phyloP scores from a whole-genome alignment of 2,329 filamentous ascomycete genomes.

The Triangularia setosa region DNA sequence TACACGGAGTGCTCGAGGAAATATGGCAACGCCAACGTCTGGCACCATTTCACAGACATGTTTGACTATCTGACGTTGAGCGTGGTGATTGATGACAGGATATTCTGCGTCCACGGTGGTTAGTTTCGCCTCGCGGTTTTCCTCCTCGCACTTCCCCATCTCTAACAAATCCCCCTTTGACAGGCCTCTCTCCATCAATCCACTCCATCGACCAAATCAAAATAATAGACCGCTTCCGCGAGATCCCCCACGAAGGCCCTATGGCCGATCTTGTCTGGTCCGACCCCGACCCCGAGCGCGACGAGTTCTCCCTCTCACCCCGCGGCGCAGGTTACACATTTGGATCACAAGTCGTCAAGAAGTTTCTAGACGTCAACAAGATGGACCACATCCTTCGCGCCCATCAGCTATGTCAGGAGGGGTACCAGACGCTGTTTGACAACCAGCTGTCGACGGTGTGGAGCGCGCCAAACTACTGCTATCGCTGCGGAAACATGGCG shows the following conservation, averaged over 20 bases:
- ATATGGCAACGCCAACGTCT: slow-evolving; percentile 97
- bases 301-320: slow-evolving; percentile 93
- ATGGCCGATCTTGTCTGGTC: slow-evolving; percentile 99
- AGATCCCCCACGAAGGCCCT: slow-evolving; percentile 96
- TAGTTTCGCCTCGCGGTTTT: slow-evolving; percentile 27
- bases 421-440: slow-evolving; percentile 94
- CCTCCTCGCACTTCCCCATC: not conserved
- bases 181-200: slow-evolving; percentile 80
- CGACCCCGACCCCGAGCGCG: slow-evolving; percentile 92
- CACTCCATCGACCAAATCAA: slow-evolving; percentile 99
- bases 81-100: slow-evolving; percentile 97
- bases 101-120: slow-evolving; percentile 97
- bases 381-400: slow-evolving; percentile 97
- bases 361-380: slow-evolving; percentile 93
- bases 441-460: slow-evolving; percentile 93
- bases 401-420: slow-evolving; percentile 98
- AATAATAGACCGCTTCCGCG: slow-evolving; percentile 97
- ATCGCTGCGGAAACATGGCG: slow-evolving; percentile 93
- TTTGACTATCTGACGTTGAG: slow-evolving; percentile 97
- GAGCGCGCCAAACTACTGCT: slow-evolving; percentile 96
- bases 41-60: slow-evolving; percentile 99
- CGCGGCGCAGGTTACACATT: slow-evolving; percentile 96
- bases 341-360: slow-evolving; percentile 94
- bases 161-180: not conserved
- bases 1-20: slow-evolving; percentile 98